Conservation (phyloP, 1,284 basidiomycete genomes). For the Rugosomyces carneus region DNA sequence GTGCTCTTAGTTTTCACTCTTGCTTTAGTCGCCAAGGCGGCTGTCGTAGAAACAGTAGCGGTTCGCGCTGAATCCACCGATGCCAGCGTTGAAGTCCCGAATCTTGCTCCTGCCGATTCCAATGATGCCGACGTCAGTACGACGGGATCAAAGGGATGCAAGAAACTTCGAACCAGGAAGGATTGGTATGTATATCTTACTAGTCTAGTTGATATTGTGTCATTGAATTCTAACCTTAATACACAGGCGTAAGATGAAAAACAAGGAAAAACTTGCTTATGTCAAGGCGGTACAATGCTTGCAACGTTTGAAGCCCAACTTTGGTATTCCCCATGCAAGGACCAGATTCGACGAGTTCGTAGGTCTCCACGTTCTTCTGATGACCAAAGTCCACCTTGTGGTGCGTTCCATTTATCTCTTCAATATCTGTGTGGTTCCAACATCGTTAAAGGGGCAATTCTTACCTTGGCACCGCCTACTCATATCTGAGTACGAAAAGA, state of each 20-base stretch:
- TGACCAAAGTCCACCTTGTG: background rate
- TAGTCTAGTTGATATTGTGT: background rate
- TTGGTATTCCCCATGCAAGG: background rate
- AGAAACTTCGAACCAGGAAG: background rate
- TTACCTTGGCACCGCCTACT: slow-evolving; percentile 35
- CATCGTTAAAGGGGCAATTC: slow-evolving; percentile 29
- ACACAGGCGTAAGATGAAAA: background rate
- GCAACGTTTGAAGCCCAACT: background rate
- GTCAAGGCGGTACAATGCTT: background rate
- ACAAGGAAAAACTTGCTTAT: background rate
- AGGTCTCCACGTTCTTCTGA: background rate
- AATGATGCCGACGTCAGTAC: background rate
- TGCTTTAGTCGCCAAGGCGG: background rate
- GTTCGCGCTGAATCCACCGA: background rate
- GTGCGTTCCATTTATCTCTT: background rate
- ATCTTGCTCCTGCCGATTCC: background rate
- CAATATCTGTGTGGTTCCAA: background rate
- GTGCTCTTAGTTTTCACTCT: background rate
- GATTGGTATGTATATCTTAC: background rate
- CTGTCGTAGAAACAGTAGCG: background rate
- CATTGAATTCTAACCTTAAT: background rate
- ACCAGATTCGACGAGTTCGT: background rate
- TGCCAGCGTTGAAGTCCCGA: background rate
- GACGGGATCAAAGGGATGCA: background rate
- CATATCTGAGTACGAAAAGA: slow-evolving; percentile 25